phyloP scores from a whole-genome alignment of 805 yeast genomes.

The Candida jianshihensis region DNA sequence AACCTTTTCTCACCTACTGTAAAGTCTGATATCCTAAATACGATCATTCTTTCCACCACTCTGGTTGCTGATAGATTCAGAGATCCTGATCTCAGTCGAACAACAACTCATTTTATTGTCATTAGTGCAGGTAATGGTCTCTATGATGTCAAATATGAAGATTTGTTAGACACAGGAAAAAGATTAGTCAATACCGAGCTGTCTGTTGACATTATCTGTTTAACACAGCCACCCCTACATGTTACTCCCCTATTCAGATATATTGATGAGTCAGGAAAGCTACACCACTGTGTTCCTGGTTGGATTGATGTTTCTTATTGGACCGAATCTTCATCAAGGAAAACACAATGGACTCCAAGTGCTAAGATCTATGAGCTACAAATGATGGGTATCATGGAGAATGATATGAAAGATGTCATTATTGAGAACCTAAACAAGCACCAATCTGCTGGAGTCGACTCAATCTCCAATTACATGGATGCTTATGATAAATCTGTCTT shows the following conservation, averaged over 20 bases:
- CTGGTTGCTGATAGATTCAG: slow-evolving; percentile 69
- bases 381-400: slow-evolving; percentile 98
- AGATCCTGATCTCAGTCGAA: slow-evolving; percentile 81
- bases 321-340: slow-evolving; percentile 42
- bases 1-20: slow-evolving; percentile 71
- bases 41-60: slow-evolving; percentile 77
- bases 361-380: slow-evolving; percentile 93
- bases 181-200: slow-evolving; percentile 72
- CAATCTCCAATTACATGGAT: slow-evolving; percentile 57
- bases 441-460: slow-evolving; percentile 19
- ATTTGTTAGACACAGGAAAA: slow-evolving; percentile 67
- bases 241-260: slow-evolving; percentile 84
- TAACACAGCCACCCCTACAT: slow-evolving; percentile 88
- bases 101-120: slow-evolving; percentile 83
- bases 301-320: slow-evolving; percentile 96
- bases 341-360: slow-evolving; percentile 79
- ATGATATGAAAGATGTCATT: slow-evolving; percentile 65
- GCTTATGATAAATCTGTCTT: slow-evolving; percentile 60
- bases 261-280: slow-evolving; percentile 39
- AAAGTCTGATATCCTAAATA: slow-evolving; percentile 84
- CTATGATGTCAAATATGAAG: slow-evolving; percentile 81
- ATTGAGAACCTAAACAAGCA: slow-evolving; percentile 47
- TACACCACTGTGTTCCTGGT: slow-evolving; percentile 78
- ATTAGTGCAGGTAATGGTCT: slow-evolving; percentile 92
- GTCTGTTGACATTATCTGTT: slow-evolving; percentile 81